Conservation (phyloP, 805 yeast genomes). For the Diddensiella santjacobensis region DNA sequence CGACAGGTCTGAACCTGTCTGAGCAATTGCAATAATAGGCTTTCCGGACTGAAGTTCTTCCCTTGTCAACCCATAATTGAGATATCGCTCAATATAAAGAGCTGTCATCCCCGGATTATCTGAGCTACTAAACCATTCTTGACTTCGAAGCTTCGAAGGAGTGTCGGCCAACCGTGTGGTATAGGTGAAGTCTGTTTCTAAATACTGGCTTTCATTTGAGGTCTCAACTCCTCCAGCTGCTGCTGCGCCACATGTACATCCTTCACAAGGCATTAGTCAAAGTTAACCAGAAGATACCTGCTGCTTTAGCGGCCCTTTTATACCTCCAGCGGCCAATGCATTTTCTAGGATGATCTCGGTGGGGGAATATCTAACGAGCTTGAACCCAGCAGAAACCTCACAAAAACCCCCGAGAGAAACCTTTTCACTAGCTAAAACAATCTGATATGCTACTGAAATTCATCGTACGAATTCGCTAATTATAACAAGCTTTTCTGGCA, state of each 20-base stretch:
- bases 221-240: constrained; percentile 9
- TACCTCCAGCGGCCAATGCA: too few relatives aligned
- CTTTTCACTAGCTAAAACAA: too few relatives aligned
- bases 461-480: too few relatives aligned
- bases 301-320: too few relatives aligned
- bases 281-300: too few relatives aligned
- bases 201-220: not conserved
- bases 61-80: constrained; percentile 27
- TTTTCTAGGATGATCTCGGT: too few relatives aligned
- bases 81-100: constrained; percentile 26
- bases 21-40: constrained; percentile 86
- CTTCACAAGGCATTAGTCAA: constrained; percentile 30
- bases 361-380: too few relatives aligned
- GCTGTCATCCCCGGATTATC: constrained; percentile 28
- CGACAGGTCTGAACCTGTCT: constrained; percentile 65
- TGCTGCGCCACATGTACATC: constrained; percentile 25
- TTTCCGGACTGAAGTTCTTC: constrained; percentile 52
- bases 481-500: too few relatives aligned
- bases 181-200: constrained; percentile 6
- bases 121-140: constrained; percentile 26
- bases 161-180: not conserved
- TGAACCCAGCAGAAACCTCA: too few relatives aligned
- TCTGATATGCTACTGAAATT: too few relatives aligned
- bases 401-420: too few relatives aligned
- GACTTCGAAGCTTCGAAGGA: constrained; percentile 17